phyloP scores from a whole-genome alignment of 2,329 filamentous ascomycete genomes.

The Cladophialophora bantiana region DNA sequence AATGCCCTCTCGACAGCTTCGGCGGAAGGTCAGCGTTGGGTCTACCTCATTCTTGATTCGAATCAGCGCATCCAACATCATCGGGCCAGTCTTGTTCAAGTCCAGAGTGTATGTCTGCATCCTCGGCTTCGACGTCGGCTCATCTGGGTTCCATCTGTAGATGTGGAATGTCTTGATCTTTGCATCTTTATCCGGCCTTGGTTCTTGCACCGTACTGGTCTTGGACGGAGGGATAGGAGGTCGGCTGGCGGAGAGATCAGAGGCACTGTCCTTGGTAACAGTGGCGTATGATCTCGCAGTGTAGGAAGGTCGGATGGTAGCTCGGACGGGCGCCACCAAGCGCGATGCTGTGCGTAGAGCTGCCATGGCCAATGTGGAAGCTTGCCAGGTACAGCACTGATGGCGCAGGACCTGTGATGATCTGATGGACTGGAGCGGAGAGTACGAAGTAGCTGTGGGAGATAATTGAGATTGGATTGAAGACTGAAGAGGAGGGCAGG shows the following conservation, averaged over 20 bases:
- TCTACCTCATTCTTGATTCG: slow-evolving; percentile 99
- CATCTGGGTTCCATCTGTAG: slow-evolving; percentile 98
- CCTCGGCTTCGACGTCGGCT: slow-evolving; percentile 86
- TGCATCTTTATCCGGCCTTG: slow-evolving; percentile 63
- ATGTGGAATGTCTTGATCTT: slow-evolving; percentile 94
- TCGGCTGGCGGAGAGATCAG: slow-evolving; percentile 43
- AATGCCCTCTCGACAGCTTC: slow-evolving; percentile 97
- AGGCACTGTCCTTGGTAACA: slow-evolving; percentile 48
- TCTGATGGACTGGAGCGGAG: slow-evolving; percentile 13
- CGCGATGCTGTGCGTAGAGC: slow-evolving; percentile 58
- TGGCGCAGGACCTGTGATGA: slow-evolving; percentile 2
- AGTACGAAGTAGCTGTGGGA: slow-evolving; percentile 14
- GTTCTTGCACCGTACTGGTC: slow-evolving; percentile 67
- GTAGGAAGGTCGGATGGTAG: slow-evolving; percentile 49
- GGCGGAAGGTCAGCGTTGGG: slow-evolving; percentile 92
- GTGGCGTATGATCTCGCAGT: slow-evolving; percentile 56
- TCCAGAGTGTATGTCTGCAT: slow-evolving; percentile 97
- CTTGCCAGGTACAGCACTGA: slow-evolving; percentile 14
- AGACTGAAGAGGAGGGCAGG: slow-evolving; percentile 16
- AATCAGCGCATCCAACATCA: slow-evolving; percentile 96
- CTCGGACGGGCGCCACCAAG: slow-evolving; percentile 46
- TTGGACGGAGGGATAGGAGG: slow-evolving; percentile 57
- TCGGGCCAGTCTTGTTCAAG: slow-evolving; percentile 98
- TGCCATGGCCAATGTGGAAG: slow-evolving; percentile 49
- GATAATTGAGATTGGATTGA: slow-evolving; percentile 17